Percentiles rank a stretch among this genome's conserved stretches.
These are phyloP conservation scores for Sporisorium iseilematis-ciliati DNA, from an alignment of 1,284 basidiomycete species.

Conservation along the genomic window DNA sequence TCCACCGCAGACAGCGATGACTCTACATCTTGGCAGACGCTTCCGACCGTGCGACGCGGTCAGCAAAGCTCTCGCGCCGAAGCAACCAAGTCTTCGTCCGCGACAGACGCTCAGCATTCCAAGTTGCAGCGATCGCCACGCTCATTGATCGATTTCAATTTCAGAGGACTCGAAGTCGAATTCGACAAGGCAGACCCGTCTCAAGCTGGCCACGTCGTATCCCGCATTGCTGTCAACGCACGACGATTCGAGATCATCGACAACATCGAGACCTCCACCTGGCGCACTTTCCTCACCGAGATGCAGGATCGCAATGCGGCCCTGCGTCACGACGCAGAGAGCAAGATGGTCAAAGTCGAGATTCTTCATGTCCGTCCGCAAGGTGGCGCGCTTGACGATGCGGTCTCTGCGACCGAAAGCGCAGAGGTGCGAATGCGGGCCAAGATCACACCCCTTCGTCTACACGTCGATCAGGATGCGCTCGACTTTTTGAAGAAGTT, in stretches of 20 bases:
- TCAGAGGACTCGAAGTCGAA: constrained; percentile 76
- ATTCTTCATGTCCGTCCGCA: constrained; percentile 70
- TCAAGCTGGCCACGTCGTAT: constrained; percentile 39
- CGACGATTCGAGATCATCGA: constrained; percentile 87
- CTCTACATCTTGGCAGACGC: constrained; percentile 57
- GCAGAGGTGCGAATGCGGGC: constrained; percentile 80
- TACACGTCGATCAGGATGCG: constrained; percentile 98
- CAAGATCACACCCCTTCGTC: constrained; percentile 76
- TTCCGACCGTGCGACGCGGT: constrained; percentile 22
- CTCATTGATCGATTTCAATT: constrained; percentile 85
- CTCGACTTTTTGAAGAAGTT: constrained; percentile 97
- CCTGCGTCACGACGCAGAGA: constrained; percentile 83
- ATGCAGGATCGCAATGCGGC: constrained; percentile 45
- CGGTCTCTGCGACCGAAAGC: background rate
- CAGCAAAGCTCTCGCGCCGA: background rate
- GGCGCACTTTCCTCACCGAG: constrained; percentile 91
- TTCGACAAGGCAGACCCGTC: constrained; percentile 56
- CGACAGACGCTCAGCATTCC: constrained; percentile 63
- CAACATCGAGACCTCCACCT: constrained; percentile 97
- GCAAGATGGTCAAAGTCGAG: constrained; percentile 92
- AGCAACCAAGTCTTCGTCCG: background rate
- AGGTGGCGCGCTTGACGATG: constrained; percentile 69
- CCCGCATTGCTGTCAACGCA: constrained; percentile 48
- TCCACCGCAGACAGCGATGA: constrained; percentile 37
- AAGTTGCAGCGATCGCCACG: constrained; percentile 81